Base-by-base conservation (phyloP, 2,329 filamentous ascomycete genomes). In the Epicoccum nigrum region DNA sequence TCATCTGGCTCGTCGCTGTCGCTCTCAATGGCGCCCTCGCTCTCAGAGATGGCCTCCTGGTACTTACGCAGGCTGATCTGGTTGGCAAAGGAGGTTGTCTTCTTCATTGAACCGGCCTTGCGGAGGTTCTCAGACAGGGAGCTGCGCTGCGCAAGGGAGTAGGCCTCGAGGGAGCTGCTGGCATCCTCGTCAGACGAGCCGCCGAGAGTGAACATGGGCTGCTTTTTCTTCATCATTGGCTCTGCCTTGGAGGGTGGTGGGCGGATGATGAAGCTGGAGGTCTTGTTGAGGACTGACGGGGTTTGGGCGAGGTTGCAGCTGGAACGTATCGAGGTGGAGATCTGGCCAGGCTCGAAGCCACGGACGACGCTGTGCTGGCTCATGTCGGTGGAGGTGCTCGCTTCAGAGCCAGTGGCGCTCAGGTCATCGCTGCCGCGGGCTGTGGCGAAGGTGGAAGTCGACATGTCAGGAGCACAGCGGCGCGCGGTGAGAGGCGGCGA, bases 111-210 rank as follows among this genome's bases (percentile, higher is more conserved):
- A n/a, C 55, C 54, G 12, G 62, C 73, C 60, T 77, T 74, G 60
- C 77, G 78, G 7, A 86, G 65, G 45, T 77, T 79, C 35, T 85
- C 78, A 3, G 80, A 77, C 2, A 86, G 70, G 2, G 80, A 81
- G 69, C 82, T 86, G 42, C 79, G 80, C 51, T 79, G 76, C 12
- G 75, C 73, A 13, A 62, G 79, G 64, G 66, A 83, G 48, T 68
- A 71, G 35, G 82, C 81, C 57, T 87, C 84, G 37, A 87, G 82
- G 0, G 91, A 95, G 71, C 86, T 89, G 56, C 89, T 87, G 54
- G 94, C 90, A 57, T 91, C 91, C 61, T 92, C 91, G 23, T 88
- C 92, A 42, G 90, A 96, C 1, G 91, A 95, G 38, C 80, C 85
- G 16, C 92, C 92, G 6, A 96, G 81, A 5, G 83, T 84, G 70